Percentiles rank a stretch among this genome's conserved stretches.
phyloP scores from a whole-genome alignment of 805 yeast species.

The Kluyveromyces wickerhamii region DNA sequence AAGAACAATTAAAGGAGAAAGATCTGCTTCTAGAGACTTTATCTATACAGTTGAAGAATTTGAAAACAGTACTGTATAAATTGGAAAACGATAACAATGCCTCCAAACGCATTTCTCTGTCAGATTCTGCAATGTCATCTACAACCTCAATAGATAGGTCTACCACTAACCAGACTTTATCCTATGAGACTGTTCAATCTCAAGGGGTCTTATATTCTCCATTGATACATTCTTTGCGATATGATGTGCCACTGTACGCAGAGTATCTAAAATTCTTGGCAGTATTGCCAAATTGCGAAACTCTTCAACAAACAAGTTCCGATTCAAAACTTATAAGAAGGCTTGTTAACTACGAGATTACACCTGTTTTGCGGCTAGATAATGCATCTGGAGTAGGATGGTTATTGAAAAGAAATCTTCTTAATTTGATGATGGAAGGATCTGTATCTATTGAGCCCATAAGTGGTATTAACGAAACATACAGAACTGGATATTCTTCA shows the following conservation, averaged over 20 bases:
- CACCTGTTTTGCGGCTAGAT: conserved; percentile 59
- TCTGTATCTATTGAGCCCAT: conserved; percentile 80
- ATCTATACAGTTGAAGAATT: conserved; percentile 56
- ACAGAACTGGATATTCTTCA: conserved; percentile 33
- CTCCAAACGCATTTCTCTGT: conserved; percentile 6
- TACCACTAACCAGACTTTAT: conserved; percentile 10
- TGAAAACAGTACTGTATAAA: conserved; percentile 52
- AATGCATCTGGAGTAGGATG: conserved; percentile 55
- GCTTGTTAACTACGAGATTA: conserved; percentile 70
- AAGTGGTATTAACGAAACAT: conserved; percentile 70
- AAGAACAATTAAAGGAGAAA: conserved; percentile 54
- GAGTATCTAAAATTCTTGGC: conserved; percentile 35
- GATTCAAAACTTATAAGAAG: conserved; percentile 53
- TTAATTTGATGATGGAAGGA: conserved; percentile 68
- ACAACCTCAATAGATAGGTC: conserved; percentile 18
- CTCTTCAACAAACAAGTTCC: conserved; percentile 33
- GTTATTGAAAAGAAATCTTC: conserved; percentile 52
- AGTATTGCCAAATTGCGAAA: conserved; percentile 27
- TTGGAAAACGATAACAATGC: conserved; percentile 30
- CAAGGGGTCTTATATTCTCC: conserved; percentile 33
- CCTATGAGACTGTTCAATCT: conserved; percentile 7
- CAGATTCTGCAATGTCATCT: conserved; percentile 14
- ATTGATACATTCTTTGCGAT: conserved; percentile 34
- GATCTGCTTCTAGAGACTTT: conserved; percentile 58
- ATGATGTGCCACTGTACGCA: conserved; percentile 32